Evolutionary conservation across 169 alveolate genomes (phyloP).

Genomic region (Cryptosporidium meleagridis): DNA sequence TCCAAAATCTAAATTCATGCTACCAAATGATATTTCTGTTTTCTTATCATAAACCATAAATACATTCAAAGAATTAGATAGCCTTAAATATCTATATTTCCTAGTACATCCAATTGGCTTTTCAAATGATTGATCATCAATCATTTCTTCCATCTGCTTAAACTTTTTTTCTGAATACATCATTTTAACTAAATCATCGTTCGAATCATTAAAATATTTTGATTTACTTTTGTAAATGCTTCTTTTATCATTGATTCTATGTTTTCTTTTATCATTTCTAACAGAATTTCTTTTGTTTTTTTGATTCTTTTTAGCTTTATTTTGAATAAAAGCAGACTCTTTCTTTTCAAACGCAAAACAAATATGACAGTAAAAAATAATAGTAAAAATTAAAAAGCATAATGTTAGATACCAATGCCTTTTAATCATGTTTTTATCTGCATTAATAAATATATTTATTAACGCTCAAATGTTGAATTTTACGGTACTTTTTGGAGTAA

Average conservation of each 20-base stretch:
- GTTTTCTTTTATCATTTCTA: neutral
- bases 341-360: neutral
- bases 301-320: neutral
- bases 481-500: neutral
- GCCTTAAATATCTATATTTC: constrained; percentile 26
- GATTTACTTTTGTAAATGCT: neutral
- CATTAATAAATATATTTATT: neutral
- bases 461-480: neutral
- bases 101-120: constrained; percentile 12
- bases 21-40: constrained; percentile 1
- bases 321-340: neutral
- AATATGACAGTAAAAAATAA: neutral
- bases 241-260: neutral
- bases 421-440: neutral
- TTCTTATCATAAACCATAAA: constrained; percentile 39
- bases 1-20: constrained; percentile 6
- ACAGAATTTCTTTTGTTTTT: neutral
- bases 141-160: neutral
- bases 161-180: neutral
- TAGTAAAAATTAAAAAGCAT: neutral
- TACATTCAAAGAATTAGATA: constrained; percentile 27
- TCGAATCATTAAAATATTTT: neutral
- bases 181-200: neutral
- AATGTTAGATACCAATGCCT: neutral
- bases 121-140: constrained; percentile 51